Percentiles rank a stretch among this genome's conserved stretches.
These are phyloP conservation scores for Fraxinus anomala DNA, from an alignment of 257 asterid genomes.

Conservation along the genomic window DNA sequence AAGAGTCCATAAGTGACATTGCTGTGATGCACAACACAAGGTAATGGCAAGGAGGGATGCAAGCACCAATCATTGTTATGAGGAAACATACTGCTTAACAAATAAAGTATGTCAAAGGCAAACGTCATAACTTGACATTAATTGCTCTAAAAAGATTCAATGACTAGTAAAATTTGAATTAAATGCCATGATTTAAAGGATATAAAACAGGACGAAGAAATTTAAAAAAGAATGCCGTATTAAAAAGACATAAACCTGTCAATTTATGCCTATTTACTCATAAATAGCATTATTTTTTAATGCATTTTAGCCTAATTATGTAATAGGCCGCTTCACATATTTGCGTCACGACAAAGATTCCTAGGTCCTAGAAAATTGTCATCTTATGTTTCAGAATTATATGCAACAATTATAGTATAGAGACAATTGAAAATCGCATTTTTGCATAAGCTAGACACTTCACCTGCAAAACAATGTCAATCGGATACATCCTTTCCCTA, in stretches of 20 bases:
- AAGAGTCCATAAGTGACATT: slow-evolving; percentile 38
- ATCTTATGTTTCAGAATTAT: background rate
- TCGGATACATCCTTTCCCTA: background rate
- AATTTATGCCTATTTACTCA: background rate
- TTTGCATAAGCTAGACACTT: background rate
- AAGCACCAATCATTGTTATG: slow-evolving; percentile 20
- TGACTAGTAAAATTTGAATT: background rate
- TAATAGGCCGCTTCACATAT: background rate
- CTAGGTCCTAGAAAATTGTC: background rate
- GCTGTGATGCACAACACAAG: slow-evolving; percentile 33
- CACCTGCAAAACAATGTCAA: background rate
- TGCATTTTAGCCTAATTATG: background rate
- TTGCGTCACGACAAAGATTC: background rate
- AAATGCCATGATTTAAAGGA: background rate
- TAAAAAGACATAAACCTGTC: background rate
- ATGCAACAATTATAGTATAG: background rate
- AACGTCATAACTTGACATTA: background rate
- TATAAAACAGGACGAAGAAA: background rate
- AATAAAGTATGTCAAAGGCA: slow-evolving; percentile 15
- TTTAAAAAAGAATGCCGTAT: background rate
- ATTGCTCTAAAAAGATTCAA: background rate
- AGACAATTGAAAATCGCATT: background rate
- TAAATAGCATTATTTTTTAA: background rate
- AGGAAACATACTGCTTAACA: slow-evolving; percentile 18
- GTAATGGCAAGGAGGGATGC: slow-evolving; percentile 26